Conservation (phyloP, 768 basidiomycete species). For the Tulasnella sp. region DNA sequence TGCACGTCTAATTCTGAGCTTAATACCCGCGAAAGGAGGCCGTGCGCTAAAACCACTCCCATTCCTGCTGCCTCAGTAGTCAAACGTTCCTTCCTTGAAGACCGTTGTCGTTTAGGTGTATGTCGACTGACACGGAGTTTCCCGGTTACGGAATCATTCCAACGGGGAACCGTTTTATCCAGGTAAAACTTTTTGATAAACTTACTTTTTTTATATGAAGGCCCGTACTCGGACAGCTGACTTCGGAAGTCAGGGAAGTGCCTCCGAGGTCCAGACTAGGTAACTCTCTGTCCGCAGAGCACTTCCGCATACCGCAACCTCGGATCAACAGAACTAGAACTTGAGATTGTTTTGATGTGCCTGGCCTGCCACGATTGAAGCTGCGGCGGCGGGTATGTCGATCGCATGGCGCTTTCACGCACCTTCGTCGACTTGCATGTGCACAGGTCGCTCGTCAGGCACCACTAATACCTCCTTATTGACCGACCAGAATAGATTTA, state of each 20-base stretch:
- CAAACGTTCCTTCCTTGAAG: too few relatives aligned
- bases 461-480: not conserved
- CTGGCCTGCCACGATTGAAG: not conserved
- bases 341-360: not conserved
- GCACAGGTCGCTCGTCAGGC: not conserved
- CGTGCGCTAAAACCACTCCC: not conserved
- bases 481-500: not conserved
- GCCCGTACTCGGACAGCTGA: not conserved
- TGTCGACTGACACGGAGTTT: not conserved
- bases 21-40: not conserved
- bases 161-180: not conserved
- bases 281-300: not conserved
- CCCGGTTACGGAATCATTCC: not conserved
- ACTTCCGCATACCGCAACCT: not conserved
- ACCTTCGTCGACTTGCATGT: not conserved
- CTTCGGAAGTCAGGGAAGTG: not conserved
- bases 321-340: not conserved
- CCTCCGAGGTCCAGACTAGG: not conserved
- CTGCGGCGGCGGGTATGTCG: not conserved
- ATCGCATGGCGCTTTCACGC: conserved; percentile 3
- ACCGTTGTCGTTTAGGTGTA: too few relatives aligned
- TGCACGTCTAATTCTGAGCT: not conserved
- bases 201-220: not conserved
- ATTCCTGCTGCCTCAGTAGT: too few relatives aligned
- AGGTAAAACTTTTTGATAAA: not conserved